Percentiles rank a stretch among this genome's conserved stretches.
Conservation (phyloP, 2,329 filamentous ascomycete species). For the Cordyceps tenuipes region DNA sequence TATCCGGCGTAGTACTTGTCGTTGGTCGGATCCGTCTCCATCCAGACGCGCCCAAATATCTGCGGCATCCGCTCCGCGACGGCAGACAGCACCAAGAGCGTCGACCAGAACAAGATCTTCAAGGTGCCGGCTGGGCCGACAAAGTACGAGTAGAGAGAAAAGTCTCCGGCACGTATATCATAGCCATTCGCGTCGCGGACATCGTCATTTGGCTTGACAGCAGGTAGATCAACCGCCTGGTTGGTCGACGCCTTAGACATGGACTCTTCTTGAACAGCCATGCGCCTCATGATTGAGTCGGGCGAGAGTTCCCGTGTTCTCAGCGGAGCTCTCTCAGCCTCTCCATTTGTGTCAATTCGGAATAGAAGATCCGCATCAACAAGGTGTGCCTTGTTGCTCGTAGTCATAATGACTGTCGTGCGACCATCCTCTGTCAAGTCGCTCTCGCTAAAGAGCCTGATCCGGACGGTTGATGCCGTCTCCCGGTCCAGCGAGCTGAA, state of each 20-base stretch:
- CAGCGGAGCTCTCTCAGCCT: not conserved
- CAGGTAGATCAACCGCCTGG: not conserved
- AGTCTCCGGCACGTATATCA: not conserved
- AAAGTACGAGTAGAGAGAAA: slow-evolving; percentile 3
- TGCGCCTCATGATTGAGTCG: not conserved
- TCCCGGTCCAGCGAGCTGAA: not conserved
- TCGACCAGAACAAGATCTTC: not conserved
- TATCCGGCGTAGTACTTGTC: not conserved
- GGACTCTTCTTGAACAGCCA: not conserved
- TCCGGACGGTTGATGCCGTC: slow-evolving; percentile 11
- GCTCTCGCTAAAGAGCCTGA: slow-evolving; percentile 12
- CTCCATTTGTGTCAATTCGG: not conserved
- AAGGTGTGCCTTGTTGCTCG: not conserved
- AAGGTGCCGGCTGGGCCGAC: not conserved
- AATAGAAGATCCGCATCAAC: not conserved
- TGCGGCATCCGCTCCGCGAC: not conserved
- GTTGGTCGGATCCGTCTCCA: slow-evolving; percentile 10
- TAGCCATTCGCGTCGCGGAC: not conserved
- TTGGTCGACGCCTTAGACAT: not conserved
- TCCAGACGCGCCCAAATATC: slow-evolving; percentile 6
- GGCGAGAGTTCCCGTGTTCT: not conserved
- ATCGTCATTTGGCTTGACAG: not conserved
- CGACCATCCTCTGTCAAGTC: slow-evolving; percentile 13
- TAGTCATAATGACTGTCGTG: slow-evolving; percentile 13
- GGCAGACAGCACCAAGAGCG: not conserved